These are phyloP conservation scores for Pichia sp. DNA, from an alignment of 1,139 yeast species.

Conservation along the genomic window DNA sequence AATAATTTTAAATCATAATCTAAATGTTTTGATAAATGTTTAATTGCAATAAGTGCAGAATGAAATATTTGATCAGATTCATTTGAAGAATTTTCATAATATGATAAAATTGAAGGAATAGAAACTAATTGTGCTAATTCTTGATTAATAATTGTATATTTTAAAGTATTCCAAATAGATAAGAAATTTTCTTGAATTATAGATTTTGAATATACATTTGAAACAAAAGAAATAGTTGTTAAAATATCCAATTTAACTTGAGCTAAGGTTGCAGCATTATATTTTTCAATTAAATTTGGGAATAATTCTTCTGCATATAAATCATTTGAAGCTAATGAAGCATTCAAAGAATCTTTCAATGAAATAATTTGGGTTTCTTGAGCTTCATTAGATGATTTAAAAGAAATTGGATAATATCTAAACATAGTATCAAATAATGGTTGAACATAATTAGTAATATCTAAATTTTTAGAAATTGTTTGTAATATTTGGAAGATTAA, in stretches of 20 bases:
- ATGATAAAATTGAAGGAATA: conserved; percentile 33
- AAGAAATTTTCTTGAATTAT: conserved; percentile 57
- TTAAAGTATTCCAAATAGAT: conserved; percentile 80
- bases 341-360: conserved; percentile 52
- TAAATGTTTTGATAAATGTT: conserved; percentile 2
- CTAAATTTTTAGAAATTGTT: conserved; percentile 41
- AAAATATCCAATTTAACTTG: conserved; percentile 73
- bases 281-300: conserved; percentile 74
- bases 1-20: conserved; percentile 26
- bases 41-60: conserved; percentile 16
- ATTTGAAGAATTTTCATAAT: conserved; percentile 20
- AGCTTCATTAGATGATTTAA: conserved; percentile 91
- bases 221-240: conserved; percentile 52
- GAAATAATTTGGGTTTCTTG: conserved; percentile 74
- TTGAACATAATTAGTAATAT: conserved; percentile 38
- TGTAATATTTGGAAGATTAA: conserved; percentile 58
- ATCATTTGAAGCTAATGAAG: conserved; percentile 59
- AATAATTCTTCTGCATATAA: conserved; percentile 68
- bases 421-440: conserved; percentile 83
- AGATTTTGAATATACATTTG: conserved; percentile 43
- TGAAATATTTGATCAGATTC: conserved; percentile 13
- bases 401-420: conserved; percentile 95
- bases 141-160: conserved; percentile 78
- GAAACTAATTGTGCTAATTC: conserved; percentile 38
- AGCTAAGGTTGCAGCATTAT: conserved; percentile 70